Evolutionary conservation across 2,329 filamentous ascomycete species (phyloP), one percentile per base, ranked within the genome.

Genomic region (Lithohypha guttulata): DNA sequence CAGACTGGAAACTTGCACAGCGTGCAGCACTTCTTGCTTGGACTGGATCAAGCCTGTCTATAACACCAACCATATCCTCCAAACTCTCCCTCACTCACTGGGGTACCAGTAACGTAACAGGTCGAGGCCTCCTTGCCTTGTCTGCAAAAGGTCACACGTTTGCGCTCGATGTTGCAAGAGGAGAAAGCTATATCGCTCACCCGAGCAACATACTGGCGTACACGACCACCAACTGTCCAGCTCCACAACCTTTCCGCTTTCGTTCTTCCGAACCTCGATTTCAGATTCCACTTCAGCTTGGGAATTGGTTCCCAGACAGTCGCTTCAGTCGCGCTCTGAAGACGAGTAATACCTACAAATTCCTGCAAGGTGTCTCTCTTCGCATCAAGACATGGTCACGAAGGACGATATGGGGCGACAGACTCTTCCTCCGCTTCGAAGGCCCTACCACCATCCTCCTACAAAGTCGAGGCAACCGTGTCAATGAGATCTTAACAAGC

Each of bases 1-100:
- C 86, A 42, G 91, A 98, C 63, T 98, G 91, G 89, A 84, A 94
- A 69, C 68, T 98, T 6, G 75, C 84, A 5, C 87, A 96, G 58
- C 75, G 84, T 46, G 81, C 84, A 49, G 86, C 86, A 1, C 69
- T 98, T 38, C 70, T 96, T n/a, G 91, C 91, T 39, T 98, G 91
- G 91, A 94, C 89, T 0, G 91, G 91, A 19, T 84, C 93, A 58
- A 86, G 84, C 1, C 69, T 98, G 39, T 69, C 70, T 11, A 71
- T 91, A 30, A 78, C 77, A 23, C 84, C 87, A 2, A 79, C 77
- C 32, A 69, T 93, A 48, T 87, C 86, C 52, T 72, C 71, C 29
- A 44, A 35, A 19, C 51, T 73, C 67, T 72, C 82, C 41, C 56
- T 94, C 36, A 78, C 85, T 31, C 80, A 95, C 56, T 96, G 89